A percentile compares a stretch with the other conserved stretches of the same genome.
phyloP scores from a whole-genome alignment of 2,329 filamentous ascomycete genomes.

The Epicoccum nigrum region DNA sequence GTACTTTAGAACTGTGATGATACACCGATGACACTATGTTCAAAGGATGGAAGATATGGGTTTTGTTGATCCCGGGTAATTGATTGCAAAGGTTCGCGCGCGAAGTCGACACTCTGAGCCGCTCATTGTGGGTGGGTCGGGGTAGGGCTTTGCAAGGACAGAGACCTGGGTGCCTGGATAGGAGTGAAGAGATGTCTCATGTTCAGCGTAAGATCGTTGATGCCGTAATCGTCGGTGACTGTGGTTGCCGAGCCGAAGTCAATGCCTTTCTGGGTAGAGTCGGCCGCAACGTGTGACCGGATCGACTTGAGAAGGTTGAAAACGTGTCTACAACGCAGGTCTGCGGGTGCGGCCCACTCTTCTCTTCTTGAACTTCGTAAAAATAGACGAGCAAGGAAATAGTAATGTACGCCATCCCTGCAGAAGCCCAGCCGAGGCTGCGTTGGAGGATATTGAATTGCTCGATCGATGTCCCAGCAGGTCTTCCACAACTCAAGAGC shows the following conservation, averaged over 20 bases:
- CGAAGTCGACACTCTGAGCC: background rate
- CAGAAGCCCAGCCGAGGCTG: slow-evolving; percentile 71
- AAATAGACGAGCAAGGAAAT: slow-evolving; percentile 72
- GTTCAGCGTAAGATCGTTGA: slow-evolving; percentile 69
- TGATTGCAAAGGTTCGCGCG: slow-evolving; percentile 2
- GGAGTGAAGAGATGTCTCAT: slow-evolving; percentile 75
- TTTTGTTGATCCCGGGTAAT: slow-evolving; percentile 4
- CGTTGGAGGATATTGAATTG: slow-evolving; percentile 68
- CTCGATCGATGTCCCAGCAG: slow-evolving; percentile 73
- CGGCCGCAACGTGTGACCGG: slow-evolving; percentile 65
- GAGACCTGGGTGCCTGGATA: slow-evolving; percentile 42
- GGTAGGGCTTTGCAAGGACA: slow-evolving; percentile 3
- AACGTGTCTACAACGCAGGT: slow-evolving; percentile 65
- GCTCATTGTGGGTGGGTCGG: slow-evolving; percentile 3
- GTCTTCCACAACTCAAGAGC: slow-evolving; percentile 75
- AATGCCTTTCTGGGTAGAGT: slow-evolving; percentile 69
- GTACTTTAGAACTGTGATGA: slow-evolving; percentile 26
- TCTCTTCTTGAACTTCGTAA: slow-evolving; percentile 63
- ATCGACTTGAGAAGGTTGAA: slow-evolving; percentile 67
- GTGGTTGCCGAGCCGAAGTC: slow-evolving; percentile 71
- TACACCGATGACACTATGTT: slow-evolving; percentile 29
- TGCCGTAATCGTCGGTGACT: slow-evolving; percentile 70
- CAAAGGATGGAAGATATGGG: slow-evolving; percentile 17
- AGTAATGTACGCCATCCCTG: slow-evolving; percentile 74
- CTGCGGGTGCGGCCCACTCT: slow-evolving; percentile 63